These are phyloP conservation scores for Neurospora sp. DNA, from an alignment of 495 filamentous ascomycete species.

Conservation along the genomic window DNA sequence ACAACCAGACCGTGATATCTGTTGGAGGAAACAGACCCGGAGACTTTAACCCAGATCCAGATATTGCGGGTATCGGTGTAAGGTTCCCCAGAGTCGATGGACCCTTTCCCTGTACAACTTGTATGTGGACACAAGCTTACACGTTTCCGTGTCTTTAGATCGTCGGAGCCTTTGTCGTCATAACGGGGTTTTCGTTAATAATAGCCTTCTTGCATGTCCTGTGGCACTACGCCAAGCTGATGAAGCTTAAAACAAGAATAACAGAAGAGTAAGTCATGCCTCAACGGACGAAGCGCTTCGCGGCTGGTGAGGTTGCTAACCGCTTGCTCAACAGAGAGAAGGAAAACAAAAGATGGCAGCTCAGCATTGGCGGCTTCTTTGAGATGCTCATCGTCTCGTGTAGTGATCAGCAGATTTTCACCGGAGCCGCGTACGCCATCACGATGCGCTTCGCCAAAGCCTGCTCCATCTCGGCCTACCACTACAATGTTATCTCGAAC, in stretches of 20 bases:
- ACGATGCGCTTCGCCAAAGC: slow-evolving; percentile 25
- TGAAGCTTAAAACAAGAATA: neutral
- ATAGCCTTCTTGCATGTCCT: slow-evolving; percentile 11
- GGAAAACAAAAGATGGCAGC: neutral
- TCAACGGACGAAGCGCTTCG: neutral
- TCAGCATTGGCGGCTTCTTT: slow-evolving; percentile 20
- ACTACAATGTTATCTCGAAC: slow-evolving; percentile 31
- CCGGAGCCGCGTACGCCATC: slow-evolving; percentile 26
- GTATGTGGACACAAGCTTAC: neutral
- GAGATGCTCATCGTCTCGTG: slow-evolving; percentile 27
- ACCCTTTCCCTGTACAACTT: neutral
- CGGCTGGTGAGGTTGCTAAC: neutral
- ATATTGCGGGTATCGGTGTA: slow-evolving; percentile 11
- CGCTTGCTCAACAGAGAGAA: neutral
- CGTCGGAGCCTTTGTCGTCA: slow-evolving; percentile 20
- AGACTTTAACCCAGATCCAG: slow-evolving; percentile 4
- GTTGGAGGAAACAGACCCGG: neutral
- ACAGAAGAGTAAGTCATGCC: slow-evolving; percentile 7
- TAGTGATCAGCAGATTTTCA: slow-evolving; percentile 32
- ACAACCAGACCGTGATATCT: neutral
- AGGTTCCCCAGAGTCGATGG: neutral
- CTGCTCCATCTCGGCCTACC: slow-evolving; percentile 30
- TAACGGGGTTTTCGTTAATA: slow-evolving; percentile 16
- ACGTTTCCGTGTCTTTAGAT: slow-evolving; percentile 8
- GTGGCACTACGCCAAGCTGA: slow-evolving; percentile 9